Base-by-base conservation (phyloP, 2,329 filamentous ascomycete species). In the Paracorniculantispora psalliotae region DNA sequence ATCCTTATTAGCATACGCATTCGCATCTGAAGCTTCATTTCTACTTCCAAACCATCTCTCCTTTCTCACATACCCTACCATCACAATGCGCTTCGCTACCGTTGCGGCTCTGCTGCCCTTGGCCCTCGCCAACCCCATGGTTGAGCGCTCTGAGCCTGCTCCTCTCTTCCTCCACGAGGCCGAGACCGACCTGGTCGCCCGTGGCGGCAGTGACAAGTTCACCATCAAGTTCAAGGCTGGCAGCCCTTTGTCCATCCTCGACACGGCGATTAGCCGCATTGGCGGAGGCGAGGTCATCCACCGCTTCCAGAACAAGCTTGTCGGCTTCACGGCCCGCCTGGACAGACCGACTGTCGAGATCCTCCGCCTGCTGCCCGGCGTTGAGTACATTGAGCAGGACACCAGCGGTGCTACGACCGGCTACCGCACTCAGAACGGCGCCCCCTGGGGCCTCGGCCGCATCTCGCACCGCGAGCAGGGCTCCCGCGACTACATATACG, bases 401-500 rank as follows among this genome's bases (percentile, higher is more conserved):
- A 19, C 17, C 26, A 39, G 13, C 25, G 58, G 58, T 19, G 1
- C 26, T 17, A 12, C 21, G 10, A 46, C 25, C 15, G 46, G 52
- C 30, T 60, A 50, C 37, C 57, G 57, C 10, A 62, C 62, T 2
- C 63, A 65, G 59, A n/a, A 30, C 3, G 44, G 55, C 49, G 61
- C 61, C 25, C 58, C 66, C 4, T 71, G 69, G 66, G 68, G 67
- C 30, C 63, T 71, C 15, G 64, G 62, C 15, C 64, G 65, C 52
- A 60, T 60, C 46, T 60, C 51, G 5, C 58, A 60, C 26, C 41
- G 66, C 12, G 26, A 23, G 4, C 59, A 64, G 1, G 62, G 61
- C 37, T 41, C 61, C 0, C 59, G 57, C 9, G 58, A 57, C 8
- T 74, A 72, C 62, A 39, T 63, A 28, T 74, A 72, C 62, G 68